Conservation (phyloP, 805 yeast genomes). For the Yarrowia sp. region DNA sequence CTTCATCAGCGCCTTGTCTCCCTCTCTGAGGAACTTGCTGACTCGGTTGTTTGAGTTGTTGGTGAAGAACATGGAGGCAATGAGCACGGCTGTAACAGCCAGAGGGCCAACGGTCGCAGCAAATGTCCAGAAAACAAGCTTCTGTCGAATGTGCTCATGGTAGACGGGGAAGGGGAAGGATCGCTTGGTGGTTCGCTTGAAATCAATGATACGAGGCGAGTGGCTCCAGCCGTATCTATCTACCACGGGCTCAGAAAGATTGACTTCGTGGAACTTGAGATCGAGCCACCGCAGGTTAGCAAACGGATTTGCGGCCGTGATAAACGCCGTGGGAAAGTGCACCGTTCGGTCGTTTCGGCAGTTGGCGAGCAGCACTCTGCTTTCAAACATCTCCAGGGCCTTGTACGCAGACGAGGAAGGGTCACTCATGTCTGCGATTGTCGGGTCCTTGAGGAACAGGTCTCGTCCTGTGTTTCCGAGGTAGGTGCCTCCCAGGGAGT, state of each 20-base stretch:
- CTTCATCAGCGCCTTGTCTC: constrained; percentile 4
- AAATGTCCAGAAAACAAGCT: constrained; percentile 12
- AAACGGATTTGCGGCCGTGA: constrained; percentile 73
- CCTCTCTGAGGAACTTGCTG: constrained; percentile 5
- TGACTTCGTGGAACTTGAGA: constrained; percentile 34
- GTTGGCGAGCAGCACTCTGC: constrained; percentile 66
- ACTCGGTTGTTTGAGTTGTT: background rate
- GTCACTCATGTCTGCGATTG: constrained; percentile 54
- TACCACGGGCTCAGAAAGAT: constrained; percentile 8
- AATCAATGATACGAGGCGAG: constrained; percentile 6
- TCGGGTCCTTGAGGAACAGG: constrained; percentile 54
- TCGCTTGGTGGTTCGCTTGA: constrained; percentile 2
- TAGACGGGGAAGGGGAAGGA: background rate
- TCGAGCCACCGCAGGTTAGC: constrained; percentile 51
- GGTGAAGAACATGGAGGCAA: constrained; percentile 24
- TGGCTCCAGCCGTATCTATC: constrained; percentile 17
- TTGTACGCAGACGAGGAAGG: constrained; percentile 48
- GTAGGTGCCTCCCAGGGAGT: constrained; percentile 53
- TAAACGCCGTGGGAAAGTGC: constrained; percentile 78
- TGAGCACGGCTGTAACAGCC: constrained; percentile 6
- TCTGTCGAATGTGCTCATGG: constrained; percentile 6
- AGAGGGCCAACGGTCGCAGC: constrained; percentile 12
- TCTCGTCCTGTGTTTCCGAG: constrained; percentile 73
- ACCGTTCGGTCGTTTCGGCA: constrained; percentile 81
- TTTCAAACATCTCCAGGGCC: constrained; percentile 58